phyloP scores from a whole-genome alignment of 1,284 basidiomycete species.

The Heterobasidion occidentale region DNA sequence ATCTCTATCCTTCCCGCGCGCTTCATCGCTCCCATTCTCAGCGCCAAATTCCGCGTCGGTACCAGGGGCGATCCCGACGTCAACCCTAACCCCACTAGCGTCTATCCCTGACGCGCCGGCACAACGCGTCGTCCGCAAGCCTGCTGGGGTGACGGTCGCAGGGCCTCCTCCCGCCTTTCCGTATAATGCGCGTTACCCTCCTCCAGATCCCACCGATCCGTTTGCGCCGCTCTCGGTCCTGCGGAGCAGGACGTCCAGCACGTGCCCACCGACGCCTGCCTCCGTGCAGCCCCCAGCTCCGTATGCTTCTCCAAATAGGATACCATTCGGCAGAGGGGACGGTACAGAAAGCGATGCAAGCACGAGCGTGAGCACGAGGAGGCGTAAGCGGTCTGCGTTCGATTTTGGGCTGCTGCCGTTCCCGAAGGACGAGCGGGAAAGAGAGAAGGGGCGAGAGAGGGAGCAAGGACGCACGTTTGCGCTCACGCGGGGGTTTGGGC shows the following conservation, averaged over 20 bases:
- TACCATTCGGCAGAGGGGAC: not conserved
- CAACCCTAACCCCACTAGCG: not conserved
- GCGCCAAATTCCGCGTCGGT: not conserved
- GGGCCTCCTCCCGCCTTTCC: constrained; percentile 29
- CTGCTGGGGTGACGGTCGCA: constrained; percentile 7
- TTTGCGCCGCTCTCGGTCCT: constrained; percentile 47
- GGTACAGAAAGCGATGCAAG: not conserved
- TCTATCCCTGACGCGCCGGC: not conserved
- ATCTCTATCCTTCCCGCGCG: not conserved
- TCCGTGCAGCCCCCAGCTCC: not conserved
- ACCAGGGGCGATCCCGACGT: not conserved
- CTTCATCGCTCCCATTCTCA: not conserved
- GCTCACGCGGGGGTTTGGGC: not conserved
- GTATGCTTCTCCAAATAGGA: not conserved
- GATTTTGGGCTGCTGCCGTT: not conserved
- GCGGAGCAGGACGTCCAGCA: constrained; percentile 24
- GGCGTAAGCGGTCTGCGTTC: not conserved
- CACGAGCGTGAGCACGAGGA: no score
- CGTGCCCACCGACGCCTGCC: not conserved
- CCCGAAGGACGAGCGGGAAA: not conserved
- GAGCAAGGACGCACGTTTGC: not conserved
- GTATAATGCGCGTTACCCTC: constrained; percentile 36
- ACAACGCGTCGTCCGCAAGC: constrained; percentile 36
- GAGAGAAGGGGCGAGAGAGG: not conserved
- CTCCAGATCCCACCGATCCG: constrained; percentile 45